A percentile compares a stretch with the other conserved stretches of the same genome.
phyloP scores from a whole-genome alignment of 192 early-diverging fungal genomes.

The Coemansia sp. region DNA sequence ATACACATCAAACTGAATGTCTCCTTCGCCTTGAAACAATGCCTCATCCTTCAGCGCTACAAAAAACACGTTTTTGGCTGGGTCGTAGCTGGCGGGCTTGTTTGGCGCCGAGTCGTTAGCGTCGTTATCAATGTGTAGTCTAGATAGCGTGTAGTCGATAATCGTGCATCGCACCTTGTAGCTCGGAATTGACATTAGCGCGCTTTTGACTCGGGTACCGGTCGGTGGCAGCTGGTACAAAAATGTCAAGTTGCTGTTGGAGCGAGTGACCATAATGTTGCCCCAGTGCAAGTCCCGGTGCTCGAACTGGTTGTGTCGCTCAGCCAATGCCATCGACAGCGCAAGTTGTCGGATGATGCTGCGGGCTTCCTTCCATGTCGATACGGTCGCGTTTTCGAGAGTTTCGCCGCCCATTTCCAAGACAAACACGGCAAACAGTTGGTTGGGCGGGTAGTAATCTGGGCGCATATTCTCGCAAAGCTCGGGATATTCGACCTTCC shows the following conservation, averaged over 20 bases:
- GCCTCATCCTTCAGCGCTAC: slow-evolving; percentile 54
- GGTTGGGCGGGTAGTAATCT: slow-evolving; percentile 60
- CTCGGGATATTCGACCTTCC: slow-evolving; percentile 50
- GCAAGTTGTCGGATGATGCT: slow-evolving; percentile 66
- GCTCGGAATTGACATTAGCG: slow-evolving; percentile 54
- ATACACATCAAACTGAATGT: slow-evolving; percentile 73
- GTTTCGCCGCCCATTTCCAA: slow-evolving; percentile 72
- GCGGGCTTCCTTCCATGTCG: slow-evolving; percentile 63
- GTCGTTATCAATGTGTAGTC: slow-evolving; percentile 55
- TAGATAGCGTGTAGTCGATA: slow-evolving; percentile 70
- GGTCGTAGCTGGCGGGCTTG: slow-evolving; percentile 32
- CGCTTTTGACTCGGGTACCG: slow-evolving; percentile 29
- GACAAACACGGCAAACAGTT: slow-evolving; percentile 70
- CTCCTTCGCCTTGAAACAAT: slow-evolving; percentile 56
- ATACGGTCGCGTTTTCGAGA: slow-evolving; percentile 51
- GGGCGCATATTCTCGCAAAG: slow-evolving; percentile 73
- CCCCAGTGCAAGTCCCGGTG: slow-evolving; percentile 76
- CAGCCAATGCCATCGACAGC: slow-evolving; percentile 54
- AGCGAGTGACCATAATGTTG: slow-evolving; percentile 60
- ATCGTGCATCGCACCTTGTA: slow-evolving; percentile 60
- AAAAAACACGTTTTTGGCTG: slow-evolving; percentile 51
- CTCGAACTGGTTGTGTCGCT: slow-evolving; percentile 57
- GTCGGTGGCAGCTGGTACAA: slow-evolving; percentile 46
- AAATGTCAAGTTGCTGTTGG: slow-evolving; percentile 43
- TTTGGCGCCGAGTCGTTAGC: slow-evolving; percentile 3